A percentile compares a stretch with the other conserved stretches of the same genome.
phyloP scores from a whole-genome alignment of 257 asterid genomes.

The Solanum lycopersicoides region DNA sequence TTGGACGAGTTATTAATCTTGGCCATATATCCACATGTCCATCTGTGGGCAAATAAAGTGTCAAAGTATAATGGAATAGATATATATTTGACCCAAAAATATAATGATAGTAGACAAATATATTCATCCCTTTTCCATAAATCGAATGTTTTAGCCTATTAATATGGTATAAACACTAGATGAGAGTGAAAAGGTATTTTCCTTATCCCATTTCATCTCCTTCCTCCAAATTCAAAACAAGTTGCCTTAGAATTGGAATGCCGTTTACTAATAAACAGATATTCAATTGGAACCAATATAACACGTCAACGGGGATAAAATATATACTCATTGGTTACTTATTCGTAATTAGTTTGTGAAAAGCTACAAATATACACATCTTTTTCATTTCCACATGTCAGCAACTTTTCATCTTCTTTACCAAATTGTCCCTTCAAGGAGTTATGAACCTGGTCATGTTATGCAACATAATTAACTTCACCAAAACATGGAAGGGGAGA shows the following conservation, averaged over 20 bases:
- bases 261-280: neutral
- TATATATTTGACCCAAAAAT: no score
- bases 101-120: no score
- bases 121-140: no score
- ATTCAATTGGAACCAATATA: neutral
- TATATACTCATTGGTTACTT: neutral
- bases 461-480: neutral
- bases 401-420: neutral
- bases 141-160: neutral
- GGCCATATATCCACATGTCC: no score
- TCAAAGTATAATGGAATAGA: no score
- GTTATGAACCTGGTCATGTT: neutral
- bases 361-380: neutral
- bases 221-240: neutral
- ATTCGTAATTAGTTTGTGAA: neutral
- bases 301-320: neutral
- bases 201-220: neutral
- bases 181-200: neutral
- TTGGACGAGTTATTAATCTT: no score
- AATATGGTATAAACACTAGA: neutral
- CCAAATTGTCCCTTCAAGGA: neutral
- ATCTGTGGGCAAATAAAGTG: no score
- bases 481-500: neutral
- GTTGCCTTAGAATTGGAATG: neutral
- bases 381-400: neutral